Evolutionary conservation across 768 basidiomycete genomes (phyloP).

Genomic region (Agaricus subrufescens): DNA sequence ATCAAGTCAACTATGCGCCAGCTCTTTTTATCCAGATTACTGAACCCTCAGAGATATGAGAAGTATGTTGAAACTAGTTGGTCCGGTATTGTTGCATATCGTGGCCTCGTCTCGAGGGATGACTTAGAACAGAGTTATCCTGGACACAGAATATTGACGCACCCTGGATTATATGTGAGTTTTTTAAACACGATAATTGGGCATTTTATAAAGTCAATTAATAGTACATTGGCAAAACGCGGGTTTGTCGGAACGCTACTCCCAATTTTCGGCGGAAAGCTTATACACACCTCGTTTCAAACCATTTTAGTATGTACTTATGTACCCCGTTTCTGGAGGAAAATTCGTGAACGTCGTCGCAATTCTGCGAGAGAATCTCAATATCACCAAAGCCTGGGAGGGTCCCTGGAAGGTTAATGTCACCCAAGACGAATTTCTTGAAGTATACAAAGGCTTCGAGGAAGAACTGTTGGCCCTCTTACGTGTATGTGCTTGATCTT

Average conservation of each 20-base stretch:
- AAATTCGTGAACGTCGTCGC: constrained; percentile 42
- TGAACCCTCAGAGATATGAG: background rate
- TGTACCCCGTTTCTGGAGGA: constrained; percentile 44
- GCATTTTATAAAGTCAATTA: too few relatives aligned
- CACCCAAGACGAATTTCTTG: constrained; percentile 9
- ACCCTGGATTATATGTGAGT: constrained; percentile 19
- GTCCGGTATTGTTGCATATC: constrained; percentile 31
- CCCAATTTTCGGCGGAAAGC: too few relatives aligned
- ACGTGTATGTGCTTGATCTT: constrained; percentile 2
- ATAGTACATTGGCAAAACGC: constrained; percentile 26
- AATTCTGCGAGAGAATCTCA: constrained; percentile 20
- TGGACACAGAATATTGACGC: constrained; percentile 19
- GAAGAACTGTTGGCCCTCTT: constrained; percentile 12
- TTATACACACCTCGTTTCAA: too few relatives aligned
- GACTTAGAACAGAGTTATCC: constrained; percentile 20
- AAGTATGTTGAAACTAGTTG: constrained; percentile 25
- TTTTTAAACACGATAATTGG: background rate
- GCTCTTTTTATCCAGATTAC: constrained; percentile 8
- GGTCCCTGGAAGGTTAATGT: constrained; percentile 16
- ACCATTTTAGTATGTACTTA: constrained; percentile 33
- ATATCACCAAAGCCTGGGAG: constrained; percentile 9
- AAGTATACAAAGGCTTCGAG: constrained; percentile 13
- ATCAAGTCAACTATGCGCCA: constrained; percentile 22
- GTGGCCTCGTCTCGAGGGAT: constrained; percentile 24
- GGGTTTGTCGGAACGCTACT: constrained; percentile 14